These are phyloP conservation scores for Selenicereus undatus DNA, from an alignment of 148 eudicot genomes.

Conservation along the genomic window DNA sequence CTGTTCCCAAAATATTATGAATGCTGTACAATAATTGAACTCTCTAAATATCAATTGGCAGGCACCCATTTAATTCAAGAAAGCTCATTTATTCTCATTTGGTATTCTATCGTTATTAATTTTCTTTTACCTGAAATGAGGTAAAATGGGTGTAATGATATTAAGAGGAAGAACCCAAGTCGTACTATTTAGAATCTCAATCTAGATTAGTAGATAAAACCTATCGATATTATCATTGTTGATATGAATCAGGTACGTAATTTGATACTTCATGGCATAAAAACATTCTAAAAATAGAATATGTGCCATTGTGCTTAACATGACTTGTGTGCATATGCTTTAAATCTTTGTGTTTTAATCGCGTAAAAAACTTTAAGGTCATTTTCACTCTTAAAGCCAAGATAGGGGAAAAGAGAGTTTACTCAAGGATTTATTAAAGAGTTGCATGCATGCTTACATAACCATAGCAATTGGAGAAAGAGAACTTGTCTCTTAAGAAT, in stretches of 20 bases:
- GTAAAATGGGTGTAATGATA: too few species aligned
- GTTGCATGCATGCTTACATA: not conserved
- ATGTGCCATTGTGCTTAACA: not conserved
- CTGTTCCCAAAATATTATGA: too few species aligned
- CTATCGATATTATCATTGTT: not conserved
- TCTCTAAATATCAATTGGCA: too few species aligned
- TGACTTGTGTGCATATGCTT: not conserved
- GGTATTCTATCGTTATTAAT: too few species aligned
- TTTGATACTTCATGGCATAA: not conserved
- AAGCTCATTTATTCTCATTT: too few species aligned
- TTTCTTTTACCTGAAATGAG: too few species aligned
- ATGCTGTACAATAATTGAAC: too few species aligned
- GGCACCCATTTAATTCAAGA: too few species aligned
- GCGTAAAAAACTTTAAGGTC: not conserved
- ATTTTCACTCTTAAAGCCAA: not conserved
- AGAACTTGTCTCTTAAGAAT: constrained; percentile 2
- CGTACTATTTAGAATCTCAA: too few species aligned
- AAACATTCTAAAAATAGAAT: not conserved
- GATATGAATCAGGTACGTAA: not conserved
- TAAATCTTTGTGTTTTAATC: not conserved
- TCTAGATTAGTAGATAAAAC: not conserved
- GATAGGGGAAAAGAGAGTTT: not conserved
- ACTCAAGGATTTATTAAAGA: not conserved
- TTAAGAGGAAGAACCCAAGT: too few species aligned
- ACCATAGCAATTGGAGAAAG: constrained; percentile 1